phyloP scores from a whole-genome alignment of 2,329 filamentous ascomycete genomes.

The Aspergillus cejpii region DNA sequence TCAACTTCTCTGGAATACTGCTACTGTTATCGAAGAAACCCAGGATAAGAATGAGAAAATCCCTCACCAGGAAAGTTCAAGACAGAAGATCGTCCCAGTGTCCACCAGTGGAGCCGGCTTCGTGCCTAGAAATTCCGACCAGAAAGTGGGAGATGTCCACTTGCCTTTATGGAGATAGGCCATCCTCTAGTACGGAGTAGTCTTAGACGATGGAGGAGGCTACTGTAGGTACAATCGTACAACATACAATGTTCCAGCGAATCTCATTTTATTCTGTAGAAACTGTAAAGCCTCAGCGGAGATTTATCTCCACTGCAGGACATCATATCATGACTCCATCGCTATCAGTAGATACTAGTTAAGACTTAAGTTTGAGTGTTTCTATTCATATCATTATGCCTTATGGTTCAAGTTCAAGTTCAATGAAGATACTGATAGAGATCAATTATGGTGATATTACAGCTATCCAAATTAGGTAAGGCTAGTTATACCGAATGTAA shows the following conservation, averaged over 20 bases:
- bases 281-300: conserved; percentile 8
- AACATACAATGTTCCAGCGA: too few relatives aligned
- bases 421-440: too few relatives aligned
- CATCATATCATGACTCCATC: too few relatives aligned
- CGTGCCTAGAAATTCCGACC: conserved; percentile 8
- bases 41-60: too few relatives aligned
- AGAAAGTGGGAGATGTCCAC: conserved; percentile 11
- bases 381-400: too few relatives aligned
- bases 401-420: too few relatives aligned
- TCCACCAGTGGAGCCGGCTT: too few relatives aligned
- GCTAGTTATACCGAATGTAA: background rate
- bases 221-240: conserved; percentile 32
- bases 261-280: too few relatives aligned
- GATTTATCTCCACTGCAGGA: conserved; percentile 4
- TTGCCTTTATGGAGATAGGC: conserved; percentile 16
- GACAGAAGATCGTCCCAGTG: conserved; percentile 30
- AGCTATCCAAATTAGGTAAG: background rate
- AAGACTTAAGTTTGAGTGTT: too few relatives aligned
- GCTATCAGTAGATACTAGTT: too few relatives aligned
- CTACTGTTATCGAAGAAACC: too few relatives aligned
- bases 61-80: conserved; percentile 30
- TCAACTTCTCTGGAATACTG: too few relatives aligned
- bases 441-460: background rate
- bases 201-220: conserved; percentile 13
- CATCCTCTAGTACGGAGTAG: conserved; percentile 4